Evolutionary conservation across 192 early-diverging fungal genomes (phyloP).

Genomic region (Rhizophagus sp.): DNA sequence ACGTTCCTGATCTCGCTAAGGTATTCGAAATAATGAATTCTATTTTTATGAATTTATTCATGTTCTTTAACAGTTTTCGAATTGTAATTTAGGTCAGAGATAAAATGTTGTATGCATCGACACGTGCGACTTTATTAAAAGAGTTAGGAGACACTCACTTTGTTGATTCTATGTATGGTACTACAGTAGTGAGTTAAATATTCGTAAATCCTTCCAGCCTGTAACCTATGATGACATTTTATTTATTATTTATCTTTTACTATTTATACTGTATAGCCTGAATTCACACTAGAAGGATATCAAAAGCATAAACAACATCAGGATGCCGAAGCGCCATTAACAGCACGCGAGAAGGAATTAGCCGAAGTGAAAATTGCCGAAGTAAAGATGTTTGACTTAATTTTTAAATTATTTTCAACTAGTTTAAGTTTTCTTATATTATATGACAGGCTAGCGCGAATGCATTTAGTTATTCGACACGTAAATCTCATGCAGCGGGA

Average conservation of each 20-base stretch:
- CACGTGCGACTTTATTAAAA: constrained; percentile 75
- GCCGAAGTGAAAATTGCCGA: constrained; percentile 63
- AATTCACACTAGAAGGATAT: constrained; percentile 69
- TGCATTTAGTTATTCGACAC: constrained; percentile 56
- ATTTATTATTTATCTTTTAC: neutral
- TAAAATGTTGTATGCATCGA: constrained; percentile 95
- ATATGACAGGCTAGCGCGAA: constrained; percentile 46
- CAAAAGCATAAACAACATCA: constrained; percentile 60
- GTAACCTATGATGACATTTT: neutral
- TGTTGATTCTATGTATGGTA: constrained; percentile 82
- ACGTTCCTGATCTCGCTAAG: constrained; percentile 78
- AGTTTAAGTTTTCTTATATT: neutral
- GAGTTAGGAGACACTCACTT: constrained; percentile 81
- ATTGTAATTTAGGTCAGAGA: constrained; percentile 58
- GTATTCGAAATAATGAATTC: constrained; percentile 23
- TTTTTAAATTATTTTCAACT: neutral
- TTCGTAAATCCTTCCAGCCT: neutral
- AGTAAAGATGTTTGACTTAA: constrained; percentile 36
- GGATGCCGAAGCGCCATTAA: constrained; percentile 74
- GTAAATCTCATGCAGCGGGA: constrained; percentile 66
- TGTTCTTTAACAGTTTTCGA: neutral
- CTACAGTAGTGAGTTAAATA: constrained; percentile 50
- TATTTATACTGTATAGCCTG: constrained; percentile 46
- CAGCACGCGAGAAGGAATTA: constrained; percentile 82
- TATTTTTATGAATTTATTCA: neutral